Base-by-base conservation (phyloP, 257 asterid species). In the Solanum chilense region DNA sequence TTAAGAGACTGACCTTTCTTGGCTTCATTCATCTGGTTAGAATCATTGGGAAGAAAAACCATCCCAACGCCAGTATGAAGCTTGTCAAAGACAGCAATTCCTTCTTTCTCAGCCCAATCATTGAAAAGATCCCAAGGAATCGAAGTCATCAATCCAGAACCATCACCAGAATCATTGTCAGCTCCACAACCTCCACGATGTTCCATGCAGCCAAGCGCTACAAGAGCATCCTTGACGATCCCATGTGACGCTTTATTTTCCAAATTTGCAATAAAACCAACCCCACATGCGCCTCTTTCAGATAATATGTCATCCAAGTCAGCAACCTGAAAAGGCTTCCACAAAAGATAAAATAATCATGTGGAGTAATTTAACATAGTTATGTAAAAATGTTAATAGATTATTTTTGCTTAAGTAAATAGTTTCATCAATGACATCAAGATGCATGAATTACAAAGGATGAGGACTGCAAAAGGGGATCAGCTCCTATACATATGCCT, bases 161-260 rank as follows among this genome's bases (percentile, higher is more conserved):
- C 99, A 93, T 97, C 99, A 86, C 99, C 99, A 9, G 99, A 97
- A 92, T 95, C 99, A 89, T 97, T 97, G 92, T 97, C 99, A 70
- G 99, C 99, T 87, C 99, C 99, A 90, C 99, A 97, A 41, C 99
- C 99, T 66, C 99, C 99, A 85, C 99, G 98, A 91, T 97, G 99
- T 86, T 97, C 99, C 99, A 97, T 97, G 91, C 99, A 97, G 77
- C 99, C 98, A 68, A 97, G 99, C 85, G 99, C 99, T 56, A 89
- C 90, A 83, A 97, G 98, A 89, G 99, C 99, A 93, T 97, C 99
- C 91, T 90, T 93, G 83, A 97, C 93, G 78, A 96, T 93, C 82
- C 86, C 94, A 87, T 97, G 91, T 52, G 99, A 96, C 87, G 92
- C 92, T 91, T 90, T 94, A 87, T 96, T 95, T 91, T 96, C 98